Conservation (phyloP, 257 asterid species). For the Lantana camara region DNA sequence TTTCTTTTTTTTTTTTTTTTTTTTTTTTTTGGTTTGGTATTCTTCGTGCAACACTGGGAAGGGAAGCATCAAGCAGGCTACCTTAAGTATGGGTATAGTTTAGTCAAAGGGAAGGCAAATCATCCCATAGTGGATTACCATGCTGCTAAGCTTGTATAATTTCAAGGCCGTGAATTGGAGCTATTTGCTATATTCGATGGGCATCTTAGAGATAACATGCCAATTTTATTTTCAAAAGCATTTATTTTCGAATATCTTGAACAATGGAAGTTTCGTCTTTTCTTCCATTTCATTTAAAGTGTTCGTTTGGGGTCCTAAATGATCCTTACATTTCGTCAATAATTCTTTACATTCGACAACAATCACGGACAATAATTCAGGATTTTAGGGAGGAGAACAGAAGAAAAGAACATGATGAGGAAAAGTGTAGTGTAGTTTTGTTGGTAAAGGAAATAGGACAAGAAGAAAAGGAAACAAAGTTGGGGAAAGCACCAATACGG, state of each 20-base stretch:
- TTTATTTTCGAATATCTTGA: constrained; percentile 77
- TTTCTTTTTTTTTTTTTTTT: no score
- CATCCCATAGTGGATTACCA: constrained; percentile 93
- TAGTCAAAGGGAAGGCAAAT: constrained; percentile 75
- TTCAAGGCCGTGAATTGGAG: constrained; percentile 67
- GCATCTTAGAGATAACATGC: constrained; percentile 82
- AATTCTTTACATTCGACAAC: no score
- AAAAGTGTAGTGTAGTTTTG: no score
- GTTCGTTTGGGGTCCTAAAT: no score
- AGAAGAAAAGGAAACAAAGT: no score
- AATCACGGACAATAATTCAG: no score
- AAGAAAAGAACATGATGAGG: no score
- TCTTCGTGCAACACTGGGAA: constrained; percentile 65
- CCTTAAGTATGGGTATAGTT: constrained; percentile 73
- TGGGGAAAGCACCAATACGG: no score
- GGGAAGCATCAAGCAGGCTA: constrained; percentile 73
- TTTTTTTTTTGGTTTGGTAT: constrained; percentile 27
- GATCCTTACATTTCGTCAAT: no score
- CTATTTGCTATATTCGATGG: constrained; percentile 91
- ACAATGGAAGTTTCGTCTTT: constrained; percentile 61
- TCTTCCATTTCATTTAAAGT: no score
- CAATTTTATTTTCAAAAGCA: constrained; percentile 87
- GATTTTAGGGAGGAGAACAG: no score
- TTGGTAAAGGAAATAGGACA: no score
- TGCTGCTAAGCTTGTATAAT: constrained; percentile 65